Base-by-base conservation (phyloP, 495 filamentous ascomycete species). In the Pyrenula aspistea region DNA sequence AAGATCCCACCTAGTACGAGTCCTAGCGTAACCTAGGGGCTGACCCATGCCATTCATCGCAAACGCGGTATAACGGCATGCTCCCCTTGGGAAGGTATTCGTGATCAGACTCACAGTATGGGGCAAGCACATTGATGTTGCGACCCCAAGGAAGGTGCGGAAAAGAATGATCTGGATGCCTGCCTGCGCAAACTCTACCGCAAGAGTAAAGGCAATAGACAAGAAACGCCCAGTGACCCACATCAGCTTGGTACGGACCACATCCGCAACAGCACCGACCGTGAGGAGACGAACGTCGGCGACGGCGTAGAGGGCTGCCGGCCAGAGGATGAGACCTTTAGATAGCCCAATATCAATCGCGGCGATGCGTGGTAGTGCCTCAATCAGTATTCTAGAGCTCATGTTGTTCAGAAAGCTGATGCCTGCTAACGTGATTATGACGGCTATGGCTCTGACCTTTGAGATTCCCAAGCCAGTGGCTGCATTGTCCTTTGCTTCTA, bases 1-100 rank as follows among this genome's bases (percentile, higher is more conserved):
- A 80, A 72, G 2, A 80, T 59, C 10, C 79, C 77, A 15, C 74
- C 73, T 0, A 81, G 57, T 0, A 79, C 63, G 0, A 82, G 64
- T 1, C 79, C 78, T 22, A 78, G 68, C 66, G 63, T 73, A 80
- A 10, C 78, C 77, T 21, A 79, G 31, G 0, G 72, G 70, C 53
- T 69, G 63, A 11, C 68, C 68, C 8, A 70, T 54, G 0, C 77
- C 77, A 15, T 77, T 53, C 49, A 61, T 69, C 0, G 73, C 71
- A 61, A 80, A 78, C 0, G 65, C 77, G 1, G 77, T 49, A 56
- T 79, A 81, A 12, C 78, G 61, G 11, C 51, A 53, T 24, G 63
- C 56, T 1, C 77, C 73, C 47, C 21, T 56, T 0, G 63, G 68
- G 54, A 73, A 59, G 2, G 67, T 58, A 12, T 58, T 61, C 2